Base-by-base conservation (phyloP, 2,329 filamentous ascomycete species). In the Hymenoscyphus repandus region DNA sequence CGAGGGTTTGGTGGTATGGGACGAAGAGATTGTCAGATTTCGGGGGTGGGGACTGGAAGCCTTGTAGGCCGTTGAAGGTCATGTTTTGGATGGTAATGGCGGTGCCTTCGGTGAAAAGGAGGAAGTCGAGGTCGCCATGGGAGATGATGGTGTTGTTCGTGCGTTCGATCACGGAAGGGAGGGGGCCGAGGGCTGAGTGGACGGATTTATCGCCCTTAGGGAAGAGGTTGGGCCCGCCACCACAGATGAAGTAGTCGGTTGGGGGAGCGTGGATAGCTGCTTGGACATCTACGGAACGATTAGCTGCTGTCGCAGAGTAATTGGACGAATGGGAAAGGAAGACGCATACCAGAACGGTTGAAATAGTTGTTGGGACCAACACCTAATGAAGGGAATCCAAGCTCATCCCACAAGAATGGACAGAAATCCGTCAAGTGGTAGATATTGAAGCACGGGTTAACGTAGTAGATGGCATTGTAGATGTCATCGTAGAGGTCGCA, bases 41-140 rank as follows among this genome's bases (percentile, higher is more conserved):
- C 2, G 55, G 54, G 0, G 59, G 63, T 18, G 53, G 33, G 9
- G 53, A 62, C 45, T 78, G 74, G 70, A 88, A 87, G 0, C 84
- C 85, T 57, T 85, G 82, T 0, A 69, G 63, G 2, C 83, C 84
- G 47, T 78, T 76, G 79, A 80, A 88, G 0, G 83, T 87, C 81
- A 87, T 85, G 65, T 88, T 88, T 63, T 88, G 83, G 47, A 87
- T 80, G 1, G 76, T 76, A 40, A 84, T 67, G 2, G 86, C 70
- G 0, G 80, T 80, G 7, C 84, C 84, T 55, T 87, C 85, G 55
- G 73, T 69, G 39, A 83, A 71, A 6, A 88, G 71, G 47, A 86
- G 71, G 62, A 75, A 83, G 64, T 88, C 82, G 13, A 82, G 72
- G 51, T 75, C 68, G 6, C 80, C 83, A 60, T 86, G 80, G 1